A percentile compares a stretch with the other conserved stretches of the same genome.
Evolutionary conservation across 768 basidiomycete genomes (phyloP).

Genomic region (Tricholoma hemisulphureum): DNA sequence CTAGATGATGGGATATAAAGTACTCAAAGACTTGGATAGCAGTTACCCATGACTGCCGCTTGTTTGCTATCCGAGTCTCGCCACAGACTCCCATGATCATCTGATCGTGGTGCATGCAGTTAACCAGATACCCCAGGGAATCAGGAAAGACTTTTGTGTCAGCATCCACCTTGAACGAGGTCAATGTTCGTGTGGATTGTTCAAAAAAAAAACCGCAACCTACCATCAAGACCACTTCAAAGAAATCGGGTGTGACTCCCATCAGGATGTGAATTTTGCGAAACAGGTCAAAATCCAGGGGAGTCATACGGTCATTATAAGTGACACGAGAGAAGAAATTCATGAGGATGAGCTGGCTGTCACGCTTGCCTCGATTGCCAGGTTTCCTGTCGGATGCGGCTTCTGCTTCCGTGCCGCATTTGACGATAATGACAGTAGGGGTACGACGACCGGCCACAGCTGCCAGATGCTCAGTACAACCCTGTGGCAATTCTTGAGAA

Average conservation of each 20-base stretch:
- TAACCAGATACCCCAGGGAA: slow-evolving; percentile 87
- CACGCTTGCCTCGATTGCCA: slow-evolving; percentile 97
- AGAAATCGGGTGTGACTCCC: slow-evolving; percentile 99
- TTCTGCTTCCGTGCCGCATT: slow-evolving; percentile 91
- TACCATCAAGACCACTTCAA: slow-evolving; percentile 97
- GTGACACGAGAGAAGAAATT: slow-evolving; percentile 99
- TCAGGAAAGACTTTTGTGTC: slow-evolving; percentile 95
- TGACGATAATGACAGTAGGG: slow-evolving; percentile 91
- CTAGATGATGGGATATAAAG: slow-evolving; percentile 97
- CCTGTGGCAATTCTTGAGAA: neutral
- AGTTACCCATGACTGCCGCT: slow-evolving; percentile 97
- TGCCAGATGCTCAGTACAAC: slow-evolving; percentile 21
- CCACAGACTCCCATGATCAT: slow-evolving; percentile 99
- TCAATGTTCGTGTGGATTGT: slow-evolving; percentile 5
- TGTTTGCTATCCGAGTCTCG: slow-evolving; percentile 98
- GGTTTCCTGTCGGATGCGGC: slow-evolving; percentile 85
- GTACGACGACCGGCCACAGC: slow-evolving; percentile 87
- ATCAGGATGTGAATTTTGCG: slow-evolving; percentile 93
- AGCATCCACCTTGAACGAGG: slow-evolving; percentile 79
- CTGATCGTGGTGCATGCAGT: slow-evolving; percentile 98
- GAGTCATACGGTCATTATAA: slow-evolving; percentile 98
- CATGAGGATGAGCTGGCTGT: slow-evolving; percentile 98
- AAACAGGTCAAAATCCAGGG: slow-evolving; percentile 97
- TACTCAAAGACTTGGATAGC: slow-evolving; percentile 98
- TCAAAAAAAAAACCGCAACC: slow-evolving; percentile 26